Conservation (phyloP, 73 alveolate species). For the Paramecium sonneborni region DNA sequence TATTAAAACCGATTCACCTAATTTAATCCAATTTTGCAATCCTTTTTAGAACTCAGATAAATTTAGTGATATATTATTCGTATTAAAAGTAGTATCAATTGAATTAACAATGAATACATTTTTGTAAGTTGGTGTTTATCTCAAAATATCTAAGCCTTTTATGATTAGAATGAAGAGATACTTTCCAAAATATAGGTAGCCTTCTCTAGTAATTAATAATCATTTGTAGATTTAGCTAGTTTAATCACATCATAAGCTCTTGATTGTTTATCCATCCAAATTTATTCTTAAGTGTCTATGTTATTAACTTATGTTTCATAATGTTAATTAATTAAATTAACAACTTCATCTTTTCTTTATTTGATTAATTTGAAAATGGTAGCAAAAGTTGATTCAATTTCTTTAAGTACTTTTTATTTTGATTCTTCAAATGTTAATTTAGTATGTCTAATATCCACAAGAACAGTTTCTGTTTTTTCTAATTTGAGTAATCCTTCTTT, state of each 20-base stretch:
- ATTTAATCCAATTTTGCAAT: background rate
- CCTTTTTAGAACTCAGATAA: background rate
- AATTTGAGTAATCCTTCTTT: conserved; percentile 6
- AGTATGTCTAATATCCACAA: conserved; percentile 62
- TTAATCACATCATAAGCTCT: conserved; percentile 51
- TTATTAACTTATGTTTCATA: conserved; percentile 9
- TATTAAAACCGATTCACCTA: conserved; percentile 12
- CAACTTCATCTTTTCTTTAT: conserved; percentile 58
- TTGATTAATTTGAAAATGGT: conserved; percentile 26
- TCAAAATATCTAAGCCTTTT: background rate
- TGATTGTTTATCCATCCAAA: conserved; percentile 56
- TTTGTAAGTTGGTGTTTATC: conserved; percentile 2
- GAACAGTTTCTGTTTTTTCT: conserved; percentile 58
- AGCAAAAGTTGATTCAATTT: conserved; percentile 29
- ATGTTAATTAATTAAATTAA: conserved; percentile 19
- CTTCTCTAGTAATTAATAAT: conserved; percentile 20
- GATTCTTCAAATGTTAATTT: conserved; percentile 57
- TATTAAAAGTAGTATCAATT: conserved; percentile 4
- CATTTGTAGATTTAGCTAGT: conserved; percentile 10
- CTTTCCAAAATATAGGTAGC: background rate
- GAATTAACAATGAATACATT: conserved; percentile 44
- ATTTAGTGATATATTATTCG: background rate
- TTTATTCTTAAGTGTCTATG: conserved; percentile 39
- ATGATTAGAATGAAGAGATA: background rate
- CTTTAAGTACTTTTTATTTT: conserved; percentile 47